Base-by-base conservation (phyloP, 2,329 filamentous ascomycete species). In the Pyricularia grisea region DNA sequence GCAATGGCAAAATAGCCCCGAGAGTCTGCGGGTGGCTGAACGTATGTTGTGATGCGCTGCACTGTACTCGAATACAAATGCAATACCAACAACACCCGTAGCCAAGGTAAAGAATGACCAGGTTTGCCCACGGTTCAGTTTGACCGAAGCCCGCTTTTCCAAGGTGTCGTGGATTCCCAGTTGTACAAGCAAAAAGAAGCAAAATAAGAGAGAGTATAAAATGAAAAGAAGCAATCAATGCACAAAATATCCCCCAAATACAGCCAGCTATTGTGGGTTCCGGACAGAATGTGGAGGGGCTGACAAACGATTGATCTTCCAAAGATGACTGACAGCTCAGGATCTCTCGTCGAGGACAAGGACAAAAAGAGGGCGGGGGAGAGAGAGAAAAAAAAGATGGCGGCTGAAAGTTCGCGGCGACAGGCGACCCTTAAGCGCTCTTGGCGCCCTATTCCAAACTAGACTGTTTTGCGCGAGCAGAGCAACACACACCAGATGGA, bases 401-500 rank as follows among this genome's bases (percentile, higher is more conserved):
- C 65, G 65, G 65, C 65, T 67, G 65, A 67, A 61, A 28, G 58
- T 61, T 61, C n/a, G 58, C 58, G 58, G 23, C 58, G 25, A 28
- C n/a, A 25, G 65, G 25, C 50, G 65, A 17, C 33, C 20, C 65
- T 28, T 66, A 66, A 66, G 65, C 65, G 65, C 65, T 66, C 65
- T 67, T 58, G 36, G 65, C 65, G 65, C 65, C 65, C 42, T 67
- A 28, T 28, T 50, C 65, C 28, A n/a, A 50, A 20, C 25, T 30
- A 28, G 25, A 28, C 50, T 30, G 12, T 67, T 36, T 55, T 58
- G 65, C 36, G 50, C 65, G 50, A 67, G 58, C 23, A 61, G 23
- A 28, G 25, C 23, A 28, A 61, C 23, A n/a, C 42, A 55, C 42
- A 9, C 3, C 42, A n/a, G 20, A 55, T 20, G 33, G 42, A 55